Evolutionary conservation across 164 flowering plant species (phyloP).

Genomic region (Magnolia sinica): DNA sequence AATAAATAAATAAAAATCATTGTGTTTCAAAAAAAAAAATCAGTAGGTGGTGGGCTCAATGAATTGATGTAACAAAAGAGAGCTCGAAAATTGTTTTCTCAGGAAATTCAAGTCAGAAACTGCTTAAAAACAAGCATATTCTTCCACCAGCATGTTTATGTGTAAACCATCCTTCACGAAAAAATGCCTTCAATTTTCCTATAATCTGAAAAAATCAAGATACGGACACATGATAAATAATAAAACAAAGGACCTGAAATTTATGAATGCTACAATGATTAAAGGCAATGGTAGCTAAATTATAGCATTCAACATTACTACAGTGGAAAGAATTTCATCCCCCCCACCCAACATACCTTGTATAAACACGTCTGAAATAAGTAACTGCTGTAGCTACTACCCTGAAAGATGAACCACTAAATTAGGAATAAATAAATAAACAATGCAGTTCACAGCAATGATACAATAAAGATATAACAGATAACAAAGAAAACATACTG

Average conservation of each 20-base stretch:
- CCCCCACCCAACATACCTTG: slow-evolving; percentile 48
- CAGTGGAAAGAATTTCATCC: background rate
- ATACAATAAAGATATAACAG: background rate
- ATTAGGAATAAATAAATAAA: slow-evolving; percentile 7
- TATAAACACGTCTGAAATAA: slow-evolving; percentile 93
- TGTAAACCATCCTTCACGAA: no score
- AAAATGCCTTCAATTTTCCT: no score
- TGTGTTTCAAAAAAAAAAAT: no score
- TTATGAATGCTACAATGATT: background rate
- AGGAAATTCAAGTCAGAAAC: no score
- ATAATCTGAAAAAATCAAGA: no score
- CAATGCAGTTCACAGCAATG: background rate
- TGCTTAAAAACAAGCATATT: no score
- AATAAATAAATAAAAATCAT: no score
- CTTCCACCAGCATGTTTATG: no score
- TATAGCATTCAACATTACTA: background rate
- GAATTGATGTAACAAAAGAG: no score
- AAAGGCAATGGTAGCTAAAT: background rate
- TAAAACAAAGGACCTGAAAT: background rate
- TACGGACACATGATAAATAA: no score
- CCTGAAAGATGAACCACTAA: slow-evolving; percentile 44
- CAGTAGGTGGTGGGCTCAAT: no score
- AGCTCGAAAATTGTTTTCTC: no score
- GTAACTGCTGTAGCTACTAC: slow-evolving; percentile 96
- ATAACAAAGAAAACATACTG: background rate